These are phyloP conservation scores for Talaromyces sp. DNA, from an alignment of 2,329 filamentous ascomycete genomes.

Conservation along the genomic window DNA sequence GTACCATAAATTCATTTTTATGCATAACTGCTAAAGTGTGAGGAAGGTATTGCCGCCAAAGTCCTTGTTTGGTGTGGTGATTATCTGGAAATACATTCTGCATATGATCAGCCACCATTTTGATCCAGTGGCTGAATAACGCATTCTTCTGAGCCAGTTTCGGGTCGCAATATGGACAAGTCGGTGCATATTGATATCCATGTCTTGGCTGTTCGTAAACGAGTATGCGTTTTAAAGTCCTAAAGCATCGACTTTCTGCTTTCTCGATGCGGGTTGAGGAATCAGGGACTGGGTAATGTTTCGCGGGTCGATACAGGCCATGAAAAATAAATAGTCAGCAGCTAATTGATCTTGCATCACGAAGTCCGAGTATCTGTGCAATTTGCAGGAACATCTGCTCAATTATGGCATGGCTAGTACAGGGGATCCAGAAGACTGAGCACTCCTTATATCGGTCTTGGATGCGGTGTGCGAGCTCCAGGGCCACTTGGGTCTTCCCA, in stretches of 20 bases:
- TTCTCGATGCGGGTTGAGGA: slow-evolving; percentile 19
- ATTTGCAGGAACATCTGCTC: slow-evolving; percentile 9
- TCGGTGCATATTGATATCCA: slow-evolving; percentile 28
- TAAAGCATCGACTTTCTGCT: not conserved
- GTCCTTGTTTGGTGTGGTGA: slow-evolving; percentile 17
- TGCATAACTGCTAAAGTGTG: slow-evolving; percentile 18
- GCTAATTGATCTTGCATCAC: slow-evolving; percentile 31
- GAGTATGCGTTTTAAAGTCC: not conserved
- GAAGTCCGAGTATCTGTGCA: not conserved
- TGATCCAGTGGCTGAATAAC: slow-evolving; percentile 9
- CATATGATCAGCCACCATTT: slow-evolving; percentile 12
- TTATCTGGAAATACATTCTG: slow-evolving; percentile 16
- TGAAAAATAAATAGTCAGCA: slow-evolving; percentile 34
- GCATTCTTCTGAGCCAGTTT: slow-evolving; percentile 26
- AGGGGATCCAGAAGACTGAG: not conserved
- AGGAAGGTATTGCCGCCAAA: slow-evolving; percentile 24
- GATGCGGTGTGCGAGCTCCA: not conserved
- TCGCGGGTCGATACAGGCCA: slow-evolving; percentile 32
- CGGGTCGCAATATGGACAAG: slow-evolving; percentile 31
- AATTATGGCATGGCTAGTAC: not conserved
- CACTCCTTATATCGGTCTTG: not conserved
- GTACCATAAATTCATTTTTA: slow-evolving; percentile 3
- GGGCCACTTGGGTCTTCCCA: not conserved
- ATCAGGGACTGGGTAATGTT: slow-evolving; percentile 36
- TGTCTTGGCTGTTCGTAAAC: slow-evolving; percentile 6